Evolutionary conservation across 140 eudicot species (phyloP).

Genomic region (Erigeron philadelphicus): DNA sequence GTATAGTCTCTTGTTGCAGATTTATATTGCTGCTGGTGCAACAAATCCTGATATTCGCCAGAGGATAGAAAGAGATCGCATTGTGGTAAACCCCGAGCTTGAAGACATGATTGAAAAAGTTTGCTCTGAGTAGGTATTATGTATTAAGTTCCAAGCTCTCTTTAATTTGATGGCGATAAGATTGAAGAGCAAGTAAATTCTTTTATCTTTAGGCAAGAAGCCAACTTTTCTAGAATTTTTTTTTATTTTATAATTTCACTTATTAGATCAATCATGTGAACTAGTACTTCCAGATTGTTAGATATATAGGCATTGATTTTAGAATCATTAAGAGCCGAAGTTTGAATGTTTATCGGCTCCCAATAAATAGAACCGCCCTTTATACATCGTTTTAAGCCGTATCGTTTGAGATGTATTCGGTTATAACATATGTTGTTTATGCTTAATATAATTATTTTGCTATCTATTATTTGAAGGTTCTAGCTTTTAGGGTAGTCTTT

Average conservation of each 20-base stretch:
- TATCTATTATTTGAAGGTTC: background rate
- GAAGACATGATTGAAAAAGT: constrained; percentile 43
- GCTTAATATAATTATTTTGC: background rate
- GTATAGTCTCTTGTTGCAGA: constrained; percentile 39
- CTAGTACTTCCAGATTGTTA: no score
- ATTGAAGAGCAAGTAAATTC: background rate
- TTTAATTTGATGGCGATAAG: background rate
- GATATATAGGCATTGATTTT: no score
- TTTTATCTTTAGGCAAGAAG: background rate
- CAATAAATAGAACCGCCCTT: no score
- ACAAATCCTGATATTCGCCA: constrained; percentile 33
- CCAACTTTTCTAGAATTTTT: background rate
- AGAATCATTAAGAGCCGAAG: no score
- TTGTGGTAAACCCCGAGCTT: constrained; percentile 37
- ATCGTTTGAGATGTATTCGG: no score
- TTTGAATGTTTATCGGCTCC: no score
- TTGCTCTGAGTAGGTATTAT: constrained; percentile 28
- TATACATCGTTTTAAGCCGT: no score
- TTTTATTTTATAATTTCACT: background rate
- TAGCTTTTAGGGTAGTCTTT: background rate
- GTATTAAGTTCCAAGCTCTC: background rate
- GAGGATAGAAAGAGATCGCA: constrained; percentile 50
- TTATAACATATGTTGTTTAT: background rate
- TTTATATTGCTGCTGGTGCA: constrained; percentile 48
- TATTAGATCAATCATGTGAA: no score